Base-by-base conservation (phyloP, 176 grass and related monocot genomes). In the Coix lacrymajobi region DNA sequence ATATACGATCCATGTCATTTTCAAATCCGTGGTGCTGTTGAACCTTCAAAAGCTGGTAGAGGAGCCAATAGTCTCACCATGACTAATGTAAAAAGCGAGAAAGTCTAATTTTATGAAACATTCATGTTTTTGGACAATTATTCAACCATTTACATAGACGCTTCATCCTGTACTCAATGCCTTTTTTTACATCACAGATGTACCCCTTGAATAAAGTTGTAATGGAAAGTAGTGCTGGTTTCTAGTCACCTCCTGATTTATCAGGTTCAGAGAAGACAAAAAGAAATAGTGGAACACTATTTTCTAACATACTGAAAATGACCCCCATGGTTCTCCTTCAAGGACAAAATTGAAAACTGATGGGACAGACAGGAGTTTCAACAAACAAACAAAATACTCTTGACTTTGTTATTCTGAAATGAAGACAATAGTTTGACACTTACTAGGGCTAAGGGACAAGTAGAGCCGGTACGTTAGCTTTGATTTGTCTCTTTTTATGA, bases 381-480 rank as follows among this genome's bases (percentile, higher is more conserved):
- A 75, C 68, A 89, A 75, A 69, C 30, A 49, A 37, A 33, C 66
- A 44, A 34, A 64, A 75, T 13, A 75, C 17, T 54, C 11, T 12
- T 54, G 46, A 51, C 45, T 75, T 34, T 54, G 9, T 8, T 32
- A 30, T 32, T 45, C 6, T 38, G 44, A 46, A 22, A 10, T 0
- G 6, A 79, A 46, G 60, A 48, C 39, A 66, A 66, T 66, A 22
- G 33, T 4, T 79, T 25, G 28, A 66, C 29, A 81, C 75, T 83
- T 94, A 97, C 92, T 85, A 76, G 94, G 58, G 67, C 83, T 85
- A 84, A 97, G 94, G 70, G 89, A 97, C 28, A 97, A 84, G 85
- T 97, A 97, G 62, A 97, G 94, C 83, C 82, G 89, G 85, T 97
- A 97, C 9, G 89, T 94, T 78, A 85, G 88, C 72, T 93, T 97